phyloP scores from a whole-genome alignment of 2,329 filamentous ascomycete genomes.

The Aspergillus sp. region DNA sequence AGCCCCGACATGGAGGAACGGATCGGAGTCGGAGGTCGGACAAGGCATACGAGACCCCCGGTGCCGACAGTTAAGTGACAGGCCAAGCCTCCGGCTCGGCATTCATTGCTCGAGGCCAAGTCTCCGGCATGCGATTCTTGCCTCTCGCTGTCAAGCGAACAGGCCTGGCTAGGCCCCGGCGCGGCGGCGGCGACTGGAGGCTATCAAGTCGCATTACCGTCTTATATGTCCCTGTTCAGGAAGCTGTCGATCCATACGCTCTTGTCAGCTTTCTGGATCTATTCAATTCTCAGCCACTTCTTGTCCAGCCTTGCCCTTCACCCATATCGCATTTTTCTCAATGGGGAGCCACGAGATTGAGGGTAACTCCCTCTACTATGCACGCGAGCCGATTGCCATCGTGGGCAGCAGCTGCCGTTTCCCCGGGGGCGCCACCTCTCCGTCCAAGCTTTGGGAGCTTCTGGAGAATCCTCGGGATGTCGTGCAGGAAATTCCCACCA shows the following conservation, averaged over 20 bases:
- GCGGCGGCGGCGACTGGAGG: neutral
- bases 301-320: neutral
- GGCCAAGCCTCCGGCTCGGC: neutral
- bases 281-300: neutral
- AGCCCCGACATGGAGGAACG: neutral
- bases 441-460: slow-evolving; percentile 11
- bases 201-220: neutral
- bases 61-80: neutral
- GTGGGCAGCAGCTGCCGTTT: slow-evolving; percentile 12
- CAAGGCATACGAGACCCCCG: neutral
- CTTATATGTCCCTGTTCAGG: neutral
- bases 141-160: neutral
- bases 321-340: neutral
- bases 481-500: neutral
- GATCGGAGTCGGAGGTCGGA: neutral
- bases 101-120: neutral
- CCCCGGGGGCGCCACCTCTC: slow-evolving; percentile 4
- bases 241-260: neutral
- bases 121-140: neutral
- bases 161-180: neutral
- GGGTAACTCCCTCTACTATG: neutral
- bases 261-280: neutral
- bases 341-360: neutral
- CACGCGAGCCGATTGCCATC: slow-evolving; percentile 13
- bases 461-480: slow-evolving; percentile 4